A percentile compares a stretch with the other conserved stretches of the same genome.
Evolutionary conservation across 2,329 filamentous ascomycete species (phyloP).

Genomic region (Tolypocladium album): DNA sequence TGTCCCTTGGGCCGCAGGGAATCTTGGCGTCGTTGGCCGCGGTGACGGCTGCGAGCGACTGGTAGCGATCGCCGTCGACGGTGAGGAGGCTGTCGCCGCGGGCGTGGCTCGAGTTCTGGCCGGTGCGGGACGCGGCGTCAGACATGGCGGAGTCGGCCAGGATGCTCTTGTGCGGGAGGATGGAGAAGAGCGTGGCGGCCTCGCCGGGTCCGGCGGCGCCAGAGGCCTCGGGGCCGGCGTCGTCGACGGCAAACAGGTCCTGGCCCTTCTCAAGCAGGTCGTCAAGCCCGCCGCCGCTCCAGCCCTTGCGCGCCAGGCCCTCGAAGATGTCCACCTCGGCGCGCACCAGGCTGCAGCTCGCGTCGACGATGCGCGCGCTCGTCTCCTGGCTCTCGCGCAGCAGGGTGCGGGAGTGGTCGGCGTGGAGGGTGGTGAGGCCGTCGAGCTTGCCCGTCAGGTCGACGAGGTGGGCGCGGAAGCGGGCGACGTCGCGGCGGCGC

Average conservation of each 20-base stretch:
- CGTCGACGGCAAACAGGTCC: constrained; percentile 45
- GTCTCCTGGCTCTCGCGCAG: constrained; percentile 56
- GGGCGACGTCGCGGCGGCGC: constrained; percentile 47
- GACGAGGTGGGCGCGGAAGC: constrained; percentile 53
- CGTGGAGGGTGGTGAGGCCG: constrained; percentile 49
- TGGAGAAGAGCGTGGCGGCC: constrained; percentile 47
- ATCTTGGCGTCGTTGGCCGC: not conserved
- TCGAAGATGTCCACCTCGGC: constrained; percentile 64
- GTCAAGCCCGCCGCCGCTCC: constrained; percentile 56
- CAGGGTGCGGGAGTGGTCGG: constrained; percentile 46
- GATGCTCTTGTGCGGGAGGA: constrained; percentile 53
- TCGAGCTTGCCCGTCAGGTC: constrained; percentile 52
- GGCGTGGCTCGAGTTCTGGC: constrained; percentile 16
- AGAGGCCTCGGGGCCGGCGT: constrained; percentile 19
- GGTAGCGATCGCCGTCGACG: constrained; percentile 41
- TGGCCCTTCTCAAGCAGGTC: constrained; percentile 53
- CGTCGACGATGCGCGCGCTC: constrained; percentile 50
- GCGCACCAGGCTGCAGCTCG: constrained; percentile 52
- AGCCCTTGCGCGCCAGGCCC: constrained; percentile 54
- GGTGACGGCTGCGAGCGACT: constrained; percentile 31
- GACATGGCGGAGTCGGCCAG: constrained; percentile 37
- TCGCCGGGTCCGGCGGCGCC: constrained; percentile 16
- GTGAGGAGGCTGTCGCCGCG: constrained; percentile 43
- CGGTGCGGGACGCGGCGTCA: constrained; percentile 13
- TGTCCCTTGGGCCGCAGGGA: constrained; percentile 16